phyloP scores from a whole-genome alignment of 768 basidiomycete genomes.

The Agaricus sinodeliciosus region DNA sequence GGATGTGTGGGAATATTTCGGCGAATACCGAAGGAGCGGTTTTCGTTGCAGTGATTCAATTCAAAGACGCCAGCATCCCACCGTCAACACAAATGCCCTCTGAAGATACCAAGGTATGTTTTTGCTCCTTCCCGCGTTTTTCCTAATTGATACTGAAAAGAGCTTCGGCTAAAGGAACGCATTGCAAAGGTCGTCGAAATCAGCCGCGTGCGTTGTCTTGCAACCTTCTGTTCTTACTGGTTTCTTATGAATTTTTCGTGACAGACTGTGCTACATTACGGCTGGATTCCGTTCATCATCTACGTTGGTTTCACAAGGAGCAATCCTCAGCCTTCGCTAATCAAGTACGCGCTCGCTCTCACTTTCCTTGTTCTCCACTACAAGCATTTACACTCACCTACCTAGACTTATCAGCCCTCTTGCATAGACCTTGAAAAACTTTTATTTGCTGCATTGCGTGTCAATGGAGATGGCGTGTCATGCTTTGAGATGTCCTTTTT shows the following conservation, averaged over 20 bases:
- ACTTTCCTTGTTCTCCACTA: neutral
- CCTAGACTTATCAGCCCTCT: constrained; percentile 87
- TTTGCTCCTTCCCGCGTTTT: neutral
- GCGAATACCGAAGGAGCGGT: constrained; percentile 8
- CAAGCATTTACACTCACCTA: constrained; percentile 9
- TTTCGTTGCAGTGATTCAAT: constrained; percentile 10
- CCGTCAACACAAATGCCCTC: constrained; percentile 56
- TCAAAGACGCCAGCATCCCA: constrained; percentile 15
- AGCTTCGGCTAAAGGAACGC: constrained; percentile 53
- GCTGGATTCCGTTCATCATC: constrained; percentile 96
- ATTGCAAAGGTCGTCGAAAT: constrained; percentile 77
- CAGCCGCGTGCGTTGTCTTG: constrained; percentile 55
- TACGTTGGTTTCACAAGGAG: constrained; percentile 91
- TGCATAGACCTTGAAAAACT: constrained; percentile 42
- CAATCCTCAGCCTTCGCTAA: constrained; percentile 90
- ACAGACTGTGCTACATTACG: constrained; percentile 87
- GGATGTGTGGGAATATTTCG: constrained; percentile 26
- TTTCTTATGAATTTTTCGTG: neutral
- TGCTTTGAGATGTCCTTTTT: neutral
- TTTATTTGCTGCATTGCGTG: constrained; percentile 16
- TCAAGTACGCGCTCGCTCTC: constrained; percentile 63
- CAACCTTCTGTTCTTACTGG: neutral
- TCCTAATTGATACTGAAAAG: neutral
- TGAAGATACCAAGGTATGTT: constrained; percentile 79
- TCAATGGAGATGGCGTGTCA: neutral